Evolutionary conservation across 495 filamentous ascomycete genomes (phyloP).

Genomic region (Penicillium cinerascens): DNA sequence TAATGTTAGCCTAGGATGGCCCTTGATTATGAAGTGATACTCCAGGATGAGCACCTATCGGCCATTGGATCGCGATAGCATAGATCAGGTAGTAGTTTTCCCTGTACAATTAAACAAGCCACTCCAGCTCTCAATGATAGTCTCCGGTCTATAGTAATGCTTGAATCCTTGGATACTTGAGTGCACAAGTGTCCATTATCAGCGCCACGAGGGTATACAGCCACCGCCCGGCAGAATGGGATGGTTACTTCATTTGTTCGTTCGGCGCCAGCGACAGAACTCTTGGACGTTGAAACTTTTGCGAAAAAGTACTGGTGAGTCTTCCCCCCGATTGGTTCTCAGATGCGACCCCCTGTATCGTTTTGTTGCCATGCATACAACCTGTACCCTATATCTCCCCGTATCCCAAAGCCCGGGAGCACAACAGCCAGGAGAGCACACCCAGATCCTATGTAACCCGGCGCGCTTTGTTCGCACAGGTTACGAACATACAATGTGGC

Average conservation of each 20-base stretch:
- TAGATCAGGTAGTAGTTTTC: too few relatives aligned
- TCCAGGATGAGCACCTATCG: too few relatives aligned
- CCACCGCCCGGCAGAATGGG: conserved; percentile 27
- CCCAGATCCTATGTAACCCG: conserved; percentile 16
- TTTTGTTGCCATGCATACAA: conserved; percentile 3
- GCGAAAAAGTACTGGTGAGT: conserved; percentile 23
- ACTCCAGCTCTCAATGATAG: too few relatives aligned
- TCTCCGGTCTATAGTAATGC: too few relatives aligned
- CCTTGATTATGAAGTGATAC: too few relatives aligned
- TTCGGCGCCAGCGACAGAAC: conserved; percentile 16
- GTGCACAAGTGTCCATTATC: not conserved
- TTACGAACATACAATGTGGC: conserved; percentile 22
- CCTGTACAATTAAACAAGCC: too few relatives aligned
- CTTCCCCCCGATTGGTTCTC: not conserved
- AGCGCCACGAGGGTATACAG: not conserved
- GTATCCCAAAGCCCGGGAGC: conserved; percentile 8
- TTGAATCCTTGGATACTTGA: not conserved
- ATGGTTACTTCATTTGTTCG: conserved; percentile 25
- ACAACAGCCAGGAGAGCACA: conserved; percentile 15
- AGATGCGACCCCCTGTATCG: not conserved
- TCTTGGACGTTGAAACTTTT: conserved; percentile 10
- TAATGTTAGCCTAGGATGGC: too few relatives aligned
- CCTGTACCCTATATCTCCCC: conserved; percentile 1
- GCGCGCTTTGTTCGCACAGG: conserved; percentile 28
- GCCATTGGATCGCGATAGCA: too few relatives aligned